A percentile compares a stretch with the other conserved stretches of the same genome.
These are phyloP conservation scores for Mycotypha africana DNA, from an alignment of 371 early-diverging fungal species.

Conservation along the genomic window DNA sequence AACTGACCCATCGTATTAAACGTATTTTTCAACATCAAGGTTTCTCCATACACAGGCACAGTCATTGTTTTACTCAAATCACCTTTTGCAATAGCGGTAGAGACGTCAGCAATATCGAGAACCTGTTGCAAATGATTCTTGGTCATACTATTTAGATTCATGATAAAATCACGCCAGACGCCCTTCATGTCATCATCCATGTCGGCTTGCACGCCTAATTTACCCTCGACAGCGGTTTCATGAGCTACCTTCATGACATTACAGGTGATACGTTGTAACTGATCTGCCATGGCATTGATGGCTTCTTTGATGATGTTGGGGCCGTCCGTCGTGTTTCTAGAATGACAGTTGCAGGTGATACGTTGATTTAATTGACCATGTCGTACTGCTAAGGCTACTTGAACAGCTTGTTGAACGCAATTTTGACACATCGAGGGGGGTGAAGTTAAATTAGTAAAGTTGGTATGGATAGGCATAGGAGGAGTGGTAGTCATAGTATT, in stretches of 20 bases:
- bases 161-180: conserved; percentile 66
- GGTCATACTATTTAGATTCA: conserved; percentile 63
- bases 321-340: too few relatives aligned
- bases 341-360: conserved; percentile 36
- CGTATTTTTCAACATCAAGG: conserved; percentile 58
- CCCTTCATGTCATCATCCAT: conserved; percentile 45
- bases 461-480: too few relatives aligned
- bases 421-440: conserved; percentile 34
- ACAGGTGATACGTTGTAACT: conserved; percentile 46
- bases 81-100: conserved; percentile 62
- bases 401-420: conserved; percentile 39
- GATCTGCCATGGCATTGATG: conserved; percentile 63
- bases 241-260: conserved; percentile 54
- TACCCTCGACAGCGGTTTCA: conserved; percentile 63
- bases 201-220: conserved; percentile 56
- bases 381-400: conserved; percentile 46
- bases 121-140: conserved; percentile 63
- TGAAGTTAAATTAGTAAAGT: too few relatives aligned
- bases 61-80: conserved; percentile 62
- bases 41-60: conserved; percentile 53
- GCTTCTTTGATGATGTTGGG: conserved; percentile 40
- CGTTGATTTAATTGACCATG: conserved; percentile 43
- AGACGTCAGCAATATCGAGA: conserved; percentile 61
- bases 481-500: neutral
- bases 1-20: conserved; percentile 69